Percentiles rank a stretch among this genome's conserved stretches.
Evolutionary conservation across 371 early-diverging fungal genomes (phyloP).

Genomic region (Mortierella sp.): DNA sequence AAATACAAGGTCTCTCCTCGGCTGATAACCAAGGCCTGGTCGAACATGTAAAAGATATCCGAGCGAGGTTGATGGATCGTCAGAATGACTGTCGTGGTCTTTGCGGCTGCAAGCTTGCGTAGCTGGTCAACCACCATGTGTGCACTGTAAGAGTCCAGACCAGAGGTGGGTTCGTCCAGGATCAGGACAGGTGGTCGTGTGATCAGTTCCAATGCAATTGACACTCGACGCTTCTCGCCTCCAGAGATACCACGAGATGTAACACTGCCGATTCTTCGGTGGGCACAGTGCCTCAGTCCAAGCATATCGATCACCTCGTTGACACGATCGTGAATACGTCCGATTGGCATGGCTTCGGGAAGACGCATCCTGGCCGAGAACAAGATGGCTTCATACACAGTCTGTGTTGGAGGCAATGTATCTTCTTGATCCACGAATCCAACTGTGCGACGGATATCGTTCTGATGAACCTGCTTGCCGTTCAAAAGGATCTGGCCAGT

Average conservation of each 20-base stretch:
- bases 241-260: conserved; percentile 81
- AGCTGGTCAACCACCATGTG: conserved; percentile 68
- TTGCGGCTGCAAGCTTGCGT: conserved; percentile 57
- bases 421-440: conserved; percentile 93
- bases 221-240: conserved; percentile 86
- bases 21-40: conserved; percentile 62
- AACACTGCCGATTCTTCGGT: conserved; percentile 82
- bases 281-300: conserved; percentile 78
- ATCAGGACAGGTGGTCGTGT: conserved; percentile 88
- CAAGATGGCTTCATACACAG: conserved; percentile 83
- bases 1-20: conserved; percentile 56
- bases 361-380: conserved; percentile 85
- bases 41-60: conserved; percentile 61
- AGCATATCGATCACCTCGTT: conserved; percentile 82
- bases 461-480: conserved; percentile 66
- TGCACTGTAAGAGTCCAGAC: conserved; percentile 88
- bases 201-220: conserved; percentile 88
- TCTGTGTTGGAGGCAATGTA: conserved; percentile 82
- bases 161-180: conserved; percentile 94
- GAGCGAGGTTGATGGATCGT: conserved; percentile 73
- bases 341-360: conserved; percentile 69
- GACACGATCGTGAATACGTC: conserved; percentile 68
- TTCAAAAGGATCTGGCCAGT: conserved; percentile 91
- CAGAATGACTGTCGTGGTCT: conserved; percentile 39
- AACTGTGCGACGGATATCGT: conserved; percentile 68